These are phyloP conservation scores for Alternaria sp. DNA, from an alignment of 2,329 filamentous ascomycete species.

Conservation along the genomic window DNA sequence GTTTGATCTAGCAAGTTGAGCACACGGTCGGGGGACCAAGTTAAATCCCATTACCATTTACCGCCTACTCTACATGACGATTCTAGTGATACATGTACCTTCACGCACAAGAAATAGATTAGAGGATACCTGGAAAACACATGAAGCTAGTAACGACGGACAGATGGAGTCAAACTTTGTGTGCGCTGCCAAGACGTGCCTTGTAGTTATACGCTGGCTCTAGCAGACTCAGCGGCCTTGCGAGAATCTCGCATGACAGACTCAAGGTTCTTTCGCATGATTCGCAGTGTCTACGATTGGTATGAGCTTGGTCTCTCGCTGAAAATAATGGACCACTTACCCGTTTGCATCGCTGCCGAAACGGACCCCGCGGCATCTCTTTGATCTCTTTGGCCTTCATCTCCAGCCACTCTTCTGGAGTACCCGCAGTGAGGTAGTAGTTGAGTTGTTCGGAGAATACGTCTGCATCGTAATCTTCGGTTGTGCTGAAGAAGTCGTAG, in stretches of 20 bases:
- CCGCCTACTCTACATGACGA: not conserved
- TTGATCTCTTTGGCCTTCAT: too few species aligned
- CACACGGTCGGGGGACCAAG: not conserved
- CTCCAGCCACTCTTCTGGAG: too few species aligned
- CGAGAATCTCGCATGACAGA: not conserved
- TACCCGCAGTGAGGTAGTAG: too few species aligned
- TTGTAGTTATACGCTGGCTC: not conserved
- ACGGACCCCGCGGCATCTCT: too few species aligned
- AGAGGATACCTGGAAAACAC: not conserved
- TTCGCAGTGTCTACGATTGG: slow-evolving; percentile 2
- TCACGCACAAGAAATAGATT: not conserved
- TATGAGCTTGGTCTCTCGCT: too few species aligned
- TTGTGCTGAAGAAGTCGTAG: too few species aligned
- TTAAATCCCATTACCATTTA: not conserved
- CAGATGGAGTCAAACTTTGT: not conserved
- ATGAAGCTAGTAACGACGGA: not conserved
- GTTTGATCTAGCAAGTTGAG: slow-evolving; percentile 5
- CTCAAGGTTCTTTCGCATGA: slow-evolving; percentile 9
- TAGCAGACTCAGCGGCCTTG: not conserved
- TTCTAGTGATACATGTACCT: not conserved
- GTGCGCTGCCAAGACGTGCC: not conserved
- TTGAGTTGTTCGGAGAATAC: too few species aligned
- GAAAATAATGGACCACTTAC: too few species aligned
- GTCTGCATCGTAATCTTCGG: too few species aligned
- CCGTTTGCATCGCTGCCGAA: too few species aligned